Percentiles rank a stretch among this genome's conserved stretches.
Conservation (phyloP, 768 basidiomycete genomes). For the Hypholoma sublateritium region DNA sequence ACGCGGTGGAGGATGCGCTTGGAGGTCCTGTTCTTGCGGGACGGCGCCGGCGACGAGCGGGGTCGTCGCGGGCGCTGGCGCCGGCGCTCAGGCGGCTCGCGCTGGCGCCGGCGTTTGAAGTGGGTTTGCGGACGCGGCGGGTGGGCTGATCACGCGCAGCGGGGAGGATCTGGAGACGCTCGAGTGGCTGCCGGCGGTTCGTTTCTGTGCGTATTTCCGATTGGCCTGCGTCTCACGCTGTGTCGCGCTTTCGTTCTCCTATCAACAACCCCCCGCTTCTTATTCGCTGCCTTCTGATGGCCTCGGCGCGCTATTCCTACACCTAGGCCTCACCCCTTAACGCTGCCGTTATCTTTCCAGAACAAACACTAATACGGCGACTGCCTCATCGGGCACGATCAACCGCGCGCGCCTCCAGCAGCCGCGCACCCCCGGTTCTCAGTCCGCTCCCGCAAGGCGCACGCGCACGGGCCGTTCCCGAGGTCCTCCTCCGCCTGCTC, state of each 20-base stretch:
- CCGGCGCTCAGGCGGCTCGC: conserved; percentile 14
- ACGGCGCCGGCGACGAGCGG: conserved; percentile 15
- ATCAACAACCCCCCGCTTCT: not conserved
- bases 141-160: conserved; percentile 12
- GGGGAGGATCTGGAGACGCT: conserved; percentile 14
- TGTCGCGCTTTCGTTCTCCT: not conserved
- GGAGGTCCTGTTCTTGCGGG: conserved; percentile 13
- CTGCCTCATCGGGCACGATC: conserved; percentile 16
- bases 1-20: conserved; percentile 2
- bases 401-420: conserved; percentile 10
- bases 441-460: conserved; percentile 18
- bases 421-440: conserved; percentile 12
- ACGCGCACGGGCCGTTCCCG: conserved; percentile 15
- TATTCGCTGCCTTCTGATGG: not conserved
- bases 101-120: conserved; percentile 21
- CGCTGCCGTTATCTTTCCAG: not conserved
- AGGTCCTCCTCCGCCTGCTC: conserved; percentile 14
- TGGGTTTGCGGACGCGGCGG: conserved; percentile 16
- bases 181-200: conserved; percentile 23
- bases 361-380: too few species aligned
- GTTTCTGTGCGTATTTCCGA: conserved; percentile 18
- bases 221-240: not conserved
- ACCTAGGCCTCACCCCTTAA: not conserved
- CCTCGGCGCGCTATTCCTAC: not conserved
- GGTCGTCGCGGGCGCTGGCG: conserved; percentile 1